These are phyloP conservation scores for Boletus vinaceobasis DNA, from an alignment of 768 basidiomycete species.

Conservation along the genomic window DNA sequence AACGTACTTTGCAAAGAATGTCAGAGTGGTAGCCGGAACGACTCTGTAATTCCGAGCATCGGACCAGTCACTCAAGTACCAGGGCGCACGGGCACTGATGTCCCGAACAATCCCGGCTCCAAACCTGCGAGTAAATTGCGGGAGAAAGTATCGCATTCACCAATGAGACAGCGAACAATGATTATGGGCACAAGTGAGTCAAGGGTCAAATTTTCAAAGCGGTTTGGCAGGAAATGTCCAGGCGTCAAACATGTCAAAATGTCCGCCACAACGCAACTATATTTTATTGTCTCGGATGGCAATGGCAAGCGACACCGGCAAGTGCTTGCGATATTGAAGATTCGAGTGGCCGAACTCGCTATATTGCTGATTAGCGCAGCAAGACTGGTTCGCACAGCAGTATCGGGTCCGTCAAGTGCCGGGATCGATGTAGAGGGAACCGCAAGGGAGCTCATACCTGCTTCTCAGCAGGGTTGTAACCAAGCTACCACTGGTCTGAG, in stretches of 20 bases:
- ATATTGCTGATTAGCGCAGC: not conserved
- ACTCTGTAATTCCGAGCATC: constrained; percentile 93
- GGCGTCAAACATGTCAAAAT: not conserved
- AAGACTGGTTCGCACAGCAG: not conserved
- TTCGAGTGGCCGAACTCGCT: not conserved
- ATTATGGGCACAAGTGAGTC: no score
- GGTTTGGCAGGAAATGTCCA: constrained; percentile 3
- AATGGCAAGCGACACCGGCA: not conserved
- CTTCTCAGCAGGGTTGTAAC: not conserved
- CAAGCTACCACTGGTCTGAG: not conserved
- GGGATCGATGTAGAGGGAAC: not conserved
- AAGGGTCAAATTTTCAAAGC: no score
- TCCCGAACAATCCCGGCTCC: constrained; percentile 69
- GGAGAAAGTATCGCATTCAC: not conserved
- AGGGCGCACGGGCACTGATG: constrained; percentile 67
- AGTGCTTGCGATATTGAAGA: not conserved
- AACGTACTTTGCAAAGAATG: constrained; percentile 80
- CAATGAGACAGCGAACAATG: not conserved
- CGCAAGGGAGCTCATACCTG: not conserved
- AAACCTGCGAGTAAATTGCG: constrained; percentile 27
- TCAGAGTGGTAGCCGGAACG: constrained; percentile 78
- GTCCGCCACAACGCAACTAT: not conserved
- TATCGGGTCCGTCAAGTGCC: not conserved
- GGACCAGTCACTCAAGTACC: constrained; percentile 83
- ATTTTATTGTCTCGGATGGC: constrained; percentile 1